A percentile compares a stretch with the other conserved stretches of the same genome.
phyloP scores from a whole-genome alignment of 163 green algal genomes.

The Chlorella variabilis region DNA sequence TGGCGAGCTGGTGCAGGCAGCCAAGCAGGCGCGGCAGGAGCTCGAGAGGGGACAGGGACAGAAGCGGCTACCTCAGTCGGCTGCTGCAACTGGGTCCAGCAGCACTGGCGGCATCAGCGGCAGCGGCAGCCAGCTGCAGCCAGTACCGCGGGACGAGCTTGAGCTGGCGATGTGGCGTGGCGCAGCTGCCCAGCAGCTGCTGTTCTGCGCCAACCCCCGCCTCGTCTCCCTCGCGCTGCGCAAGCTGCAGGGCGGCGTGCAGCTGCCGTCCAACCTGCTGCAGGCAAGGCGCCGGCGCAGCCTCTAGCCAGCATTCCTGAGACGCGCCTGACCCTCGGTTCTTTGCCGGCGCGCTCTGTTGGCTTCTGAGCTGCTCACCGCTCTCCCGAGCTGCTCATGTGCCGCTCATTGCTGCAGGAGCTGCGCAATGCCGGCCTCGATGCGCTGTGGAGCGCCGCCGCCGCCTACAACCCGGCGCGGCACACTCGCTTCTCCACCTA shows the following conservation, averaged over 20 bases:
- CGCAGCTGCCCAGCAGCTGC: constrained; percentile 13
- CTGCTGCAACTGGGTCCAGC: background rate
- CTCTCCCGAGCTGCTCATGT: background rate
- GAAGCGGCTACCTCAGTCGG: background rate
- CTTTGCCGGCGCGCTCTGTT: too few relatives aligned
- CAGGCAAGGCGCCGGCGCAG: background rate
- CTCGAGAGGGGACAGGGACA: background rate
- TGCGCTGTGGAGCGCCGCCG: constrained; percentile 14
- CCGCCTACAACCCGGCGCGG: background rate
- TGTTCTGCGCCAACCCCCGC: background rate
- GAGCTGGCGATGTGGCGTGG: background rate
- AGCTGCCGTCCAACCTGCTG: background rate
- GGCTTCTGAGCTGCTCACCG: background rate
- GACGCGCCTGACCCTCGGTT: background rate
- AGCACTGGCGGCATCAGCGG: background rate
- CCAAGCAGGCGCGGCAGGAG: constrained; percentile 6
- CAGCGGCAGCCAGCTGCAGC: background rate
- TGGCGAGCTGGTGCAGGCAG: constrained; percentile 16
- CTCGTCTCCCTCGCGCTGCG: background rate
- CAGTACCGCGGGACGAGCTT: background rate
- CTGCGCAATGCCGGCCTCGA: background rate
- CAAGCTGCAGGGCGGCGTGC: background rate
- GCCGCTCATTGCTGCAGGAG: background rate
- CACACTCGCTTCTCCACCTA: constrained; percentile 21
- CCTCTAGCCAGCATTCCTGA: too few relatives aligned